phyloP scores from a whole-genome alignment of 208 protist genomes.

The Crithidia brevicula region DNA sequence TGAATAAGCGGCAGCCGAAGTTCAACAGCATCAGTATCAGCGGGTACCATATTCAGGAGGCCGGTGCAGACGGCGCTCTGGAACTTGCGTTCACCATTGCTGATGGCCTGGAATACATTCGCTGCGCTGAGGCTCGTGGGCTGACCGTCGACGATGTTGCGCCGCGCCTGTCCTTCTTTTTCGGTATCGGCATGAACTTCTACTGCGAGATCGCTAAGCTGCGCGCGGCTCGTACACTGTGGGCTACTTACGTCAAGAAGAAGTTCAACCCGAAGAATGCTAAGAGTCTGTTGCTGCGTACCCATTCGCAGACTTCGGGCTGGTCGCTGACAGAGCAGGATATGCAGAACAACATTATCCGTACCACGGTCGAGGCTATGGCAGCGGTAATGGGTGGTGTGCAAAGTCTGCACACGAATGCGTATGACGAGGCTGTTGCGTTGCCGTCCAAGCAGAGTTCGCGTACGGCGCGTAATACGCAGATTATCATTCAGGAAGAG shows the following conservation, averaged over 20 bases:
- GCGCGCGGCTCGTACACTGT: conserved; percentile 94
- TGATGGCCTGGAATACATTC: conserved; percentile 95
- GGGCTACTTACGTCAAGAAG: conserved; percentile 93
- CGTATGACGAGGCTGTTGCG: conserved; percentile 95
- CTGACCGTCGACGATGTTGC: conserved; percentile 94
- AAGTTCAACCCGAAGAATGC: conserved; percentile 93
- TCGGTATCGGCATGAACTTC: conserved; percentile 97
- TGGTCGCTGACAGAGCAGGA: conserved; percentile 97
- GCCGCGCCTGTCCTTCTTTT: conserved; percentile 96
- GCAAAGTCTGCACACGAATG: conserved; percentile 95
- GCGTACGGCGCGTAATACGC: conserved; percentile 96
- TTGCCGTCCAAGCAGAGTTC: conserved; percentile 94
- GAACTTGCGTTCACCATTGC: conserved; percentile 97
- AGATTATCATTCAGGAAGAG: conserved; percentile 96
- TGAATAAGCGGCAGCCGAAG: conserved; percentile 93
- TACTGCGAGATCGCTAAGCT: conserved; percentile 97
- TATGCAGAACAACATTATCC: conserved; percentile 97
- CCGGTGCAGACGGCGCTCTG: conserved; percentile 88
- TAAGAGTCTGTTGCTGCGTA: conserved; percentile 92
- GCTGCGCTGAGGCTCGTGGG: conserved; percentile 60
- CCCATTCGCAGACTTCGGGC: conserved; percentile 97
- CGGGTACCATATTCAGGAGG: conserved; percentile 98
- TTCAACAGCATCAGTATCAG: conserved; percentile 96
- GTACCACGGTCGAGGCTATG: conserved; percentile 97
- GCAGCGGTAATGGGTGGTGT: conserved; percentile 94